Evolutionary conservation across 306 rosid species (phyloP).

Genomic region (Cucurbita ficifolia): DNA sequence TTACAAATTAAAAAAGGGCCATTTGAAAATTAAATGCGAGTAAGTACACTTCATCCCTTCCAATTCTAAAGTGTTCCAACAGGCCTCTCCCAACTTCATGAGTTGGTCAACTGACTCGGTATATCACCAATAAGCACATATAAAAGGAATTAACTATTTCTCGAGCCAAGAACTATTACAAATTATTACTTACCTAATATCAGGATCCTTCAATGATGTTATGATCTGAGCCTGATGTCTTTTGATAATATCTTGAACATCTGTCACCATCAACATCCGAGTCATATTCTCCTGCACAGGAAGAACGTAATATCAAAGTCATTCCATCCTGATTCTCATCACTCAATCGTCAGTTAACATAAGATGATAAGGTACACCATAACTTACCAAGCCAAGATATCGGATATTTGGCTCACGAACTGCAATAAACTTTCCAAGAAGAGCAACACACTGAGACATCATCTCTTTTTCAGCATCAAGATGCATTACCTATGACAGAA

Average conservation of each 20-base stretch:
- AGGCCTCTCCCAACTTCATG: no score
- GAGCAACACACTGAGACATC: slow-evolving; percentile 99
- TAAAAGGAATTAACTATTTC: no score
- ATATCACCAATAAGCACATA: no score
- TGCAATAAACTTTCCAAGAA: slow-evolving; percentile 96
- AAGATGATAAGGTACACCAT: neutral
- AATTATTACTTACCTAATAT: slow-evolving; percentile 57
- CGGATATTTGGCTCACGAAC: slow-evolving; percentile 99
- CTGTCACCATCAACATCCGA: slow-evolving; percentile 96
- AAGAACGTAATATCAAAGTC: slow-evolving; percentile 8
- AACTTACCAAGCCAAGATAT: slow-evolving; percentile 91
- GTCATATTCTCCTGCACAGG: slow-evolving; percentile 89
- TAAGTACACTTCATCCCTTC: no score
- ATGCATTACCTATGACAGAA: slow-evolving; percentile 80
- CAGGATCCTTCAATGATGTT: slow-evolving; percentile 97
- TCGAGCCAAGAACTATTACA: neutral
- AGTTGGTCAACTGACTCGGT: no score
- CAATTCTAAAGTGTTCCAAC: no score
- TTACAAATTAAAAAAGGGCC: no score
- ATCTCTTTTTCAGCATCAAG: slow-evolving; percentile 99
- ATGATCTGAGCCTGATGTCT: slow-evolving; percentile 98
- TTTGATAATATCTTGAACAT: slow-evolving; percentile 96
- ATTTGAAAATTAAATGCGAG: no score
- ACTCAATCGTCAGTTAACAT: neutral
- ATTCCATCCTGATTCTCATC: slow-evolving; percentile 9